A percentile compares a stretch with the other conserved stretches of the same genome.
These are phyloP conservation scores for Saccharomyces hybrid DNA, from an alignment of 1,139 yeast genomes.

Conservation along the genomic window DNA sequence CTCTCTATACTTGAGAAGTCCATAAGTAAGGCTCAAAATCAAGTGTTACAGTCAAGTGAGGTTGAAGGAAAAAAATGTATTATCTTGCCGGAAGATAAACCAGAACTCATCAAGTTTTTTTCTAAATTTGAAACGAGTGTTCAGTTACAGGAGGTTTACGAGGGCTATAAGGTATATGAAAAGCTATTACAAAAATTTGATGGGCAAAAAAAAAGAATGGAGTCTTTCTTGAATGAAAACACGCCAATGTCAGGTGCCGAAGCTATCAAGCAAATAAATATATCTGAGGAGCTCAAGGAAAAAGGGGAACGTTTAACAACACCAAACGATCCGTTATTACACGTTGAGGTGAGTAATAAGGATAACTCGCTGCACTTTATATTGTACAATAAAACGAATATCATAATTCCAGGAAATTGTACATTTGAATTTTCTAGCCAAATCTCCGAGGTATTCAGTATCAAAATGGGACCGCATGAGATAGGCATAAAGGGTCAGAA, in stretches of 20 bases:
- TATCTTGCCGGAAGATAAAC: constrained; percentile 2
- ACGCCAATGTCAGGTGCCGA: neutral
- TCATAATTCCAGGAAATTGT: neutral
- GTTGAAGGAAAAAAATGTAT: neutral
- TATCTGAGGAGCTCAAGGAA: neutral
- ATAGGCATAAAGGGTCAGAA: neutral
- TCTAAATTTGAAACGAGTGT: constrained; percentile 7
- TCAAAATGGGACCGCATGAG: neutral
- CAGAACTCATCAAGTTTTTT: constrained; percentile 6
- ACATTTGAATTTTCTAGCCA: neutral
- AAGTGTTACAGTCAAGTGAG: neutral
- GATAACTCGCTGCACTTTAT: neutral
- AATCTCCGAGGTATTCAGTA: neutral
- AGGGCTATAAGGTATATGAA: constrained; percentile 10
- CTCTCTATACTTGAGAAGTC: neutral
- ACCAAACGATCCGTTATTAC: neutral
- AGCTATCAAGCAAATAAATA: neutral
- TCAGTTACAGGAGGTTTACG: constrained; percentile 7
- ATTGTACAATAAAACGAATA: neutral
- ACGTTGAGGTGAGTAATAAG: neutral
- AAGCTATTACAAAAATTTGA: constrained; percentile 10
- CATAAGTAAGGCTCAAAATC: neutral
- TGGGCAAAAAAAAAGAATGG: constrained; percentile 11
- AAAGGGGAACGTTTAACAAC: neutral
- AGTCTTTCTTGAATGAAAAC: constrained; percentile 3